Conservation (phyloP, 768 basidiomycete genomes). For the Amanita thiersii region DNA sequence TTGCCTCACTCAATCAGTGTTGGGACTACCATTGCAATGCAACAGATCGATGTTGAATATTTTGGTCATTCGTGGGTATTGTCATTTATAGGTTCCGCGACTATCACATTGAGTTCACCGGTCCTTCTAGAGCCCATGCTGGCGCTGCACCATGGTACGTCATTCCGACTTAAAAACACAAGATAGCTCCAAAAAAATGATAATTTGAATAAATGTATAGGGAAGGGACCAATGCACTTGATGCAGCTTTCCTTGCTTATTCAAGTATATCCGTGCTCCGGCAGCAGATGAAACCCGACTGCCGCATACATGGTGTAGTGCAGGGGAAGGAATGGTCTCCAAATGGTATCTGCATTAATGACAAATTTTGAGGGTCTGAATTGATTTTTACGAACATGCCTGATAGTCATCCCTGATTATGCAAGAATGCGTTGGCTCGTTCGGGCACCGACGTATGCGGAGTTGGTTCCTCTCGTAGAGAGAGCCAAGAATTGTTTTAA, state of each 20-base stretch:
- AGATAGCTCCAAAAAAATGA: not conserved
- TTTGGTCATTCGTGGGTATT: slow-evolving; percentile 59
- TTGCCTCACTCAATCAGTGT: slow-evolving; percentile 38
- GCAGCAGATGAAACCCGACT: slow-evolving; percentile 80
- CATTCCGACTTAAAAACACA: not conserved
- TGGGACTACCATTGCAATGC: slow-evolving; percentile 54
- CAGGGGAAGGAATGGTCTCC: slow-evolving; percentile 59
- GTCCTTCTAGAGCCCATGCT: slow-evolving; percentile 56
- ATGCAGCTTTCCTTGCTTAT: slow-evolving; percentile 84
- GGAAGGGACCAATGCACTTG: slow-evolving; percentile 83
- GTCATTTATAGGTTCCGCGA: slow-evolving; percentile 3
- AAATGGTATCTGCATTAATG: slow-evolving; percentile 43
- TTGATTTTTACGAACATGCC: slow-evolving; percentile 5
- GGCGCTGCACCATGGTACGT: slow-evolving; percentile 67
- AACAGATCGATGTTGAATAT: slow-evolving; percentile 60
- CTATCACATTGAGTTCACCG: slow-evolving; percentile 4
- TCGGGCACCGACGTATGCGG: slow-evolving; percentile 56
- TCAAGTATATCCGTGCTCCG: slow-evolving; percentile 70
- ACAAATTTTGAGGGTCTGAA: not conserved
- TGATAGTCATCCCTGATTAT: slow-evolving; percentile 76
- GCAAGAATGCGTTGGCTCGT: slow-evolving; percentile 66
- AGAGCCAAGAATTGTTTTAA: slow-evolving; percentile 65
- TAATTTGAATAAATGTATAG: slow-evolving; percentile 20
- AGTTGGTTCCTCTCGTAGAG: slow-evolving; percentile 44
- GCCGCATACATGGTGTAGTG: slow-evolving; percentile 74